Evolutionary conservation across 2,329 filamentous ascomycete species (phyloP).

Genomic region (Anthostomella pinea): DNA sequence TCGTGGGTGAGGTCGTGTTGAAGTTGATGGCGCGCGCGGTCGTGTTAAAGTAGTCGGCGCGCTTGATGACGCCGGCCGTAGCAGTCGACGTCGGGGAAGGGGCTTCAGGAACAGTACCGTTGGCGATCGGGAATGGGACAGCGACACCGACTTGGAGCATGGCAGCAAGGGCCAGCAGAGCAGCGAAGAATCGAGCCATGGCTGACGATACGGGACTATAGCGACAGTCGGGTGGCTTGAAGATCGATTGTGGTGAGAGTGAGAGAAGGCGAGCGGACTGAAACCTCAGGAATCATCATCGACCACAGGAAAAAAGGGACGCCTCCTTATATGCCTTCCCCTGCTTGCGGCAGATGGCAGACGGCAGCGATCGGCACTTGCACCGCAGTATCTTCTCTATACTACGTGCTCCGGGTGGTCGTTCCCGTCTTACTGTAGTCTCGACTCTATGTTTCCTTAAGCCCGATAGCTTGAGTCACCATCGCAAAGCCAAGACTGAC

Average conservation of each 20-base stretch:
- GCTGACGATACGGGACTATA: constrained; percentile 9
- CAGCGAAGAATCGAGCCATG: constrained; percentile 31
- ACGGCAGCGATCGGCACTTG: constrained; percentile 23
- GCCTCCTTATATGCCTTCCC: constrained; percentile 23
- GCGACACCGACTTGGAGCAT: constrained; percentile 26
- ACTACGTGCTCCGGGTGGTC: constrained; percentile 11
- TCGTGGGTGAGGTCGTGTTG: constrained; percentile 2
- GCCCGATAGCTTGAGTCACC: constrained; percentile 17
- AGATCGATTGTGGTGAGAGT: constrained; percentile 9
- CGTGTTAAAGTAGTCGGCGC: constrained; percentile 3
- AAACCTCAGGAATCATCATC: constrained; percentile 6
- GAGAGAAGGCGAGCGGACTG: constrained; percentile 12
- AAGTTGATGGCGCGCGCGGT: constrained; percentile 1
- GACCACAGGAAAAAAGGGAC: constrained; percentile 8
- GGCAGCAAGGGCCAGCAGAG: constrained; percentile 26
- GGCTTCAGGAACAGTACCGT: constrained; percentile 16
- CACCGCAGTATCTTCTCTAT: constrained; percentile 8
- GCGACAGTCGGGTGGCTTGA: constrained; percentile 8
- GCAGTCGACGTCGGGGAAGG: constrained; percentile 6
- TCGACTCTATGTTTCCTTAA: constrained; percentile 7
- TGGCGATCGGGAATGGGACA: constrained; percentile 21
- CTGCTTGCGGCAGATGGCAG: background rate
- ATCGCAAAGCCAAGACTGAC: constrained; percentile 16
- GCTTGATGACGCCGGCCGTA: background rate
- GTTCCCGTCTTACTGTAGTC: constrained; percentile 11